Base-by-base conservation (phyloP, 2,329 filamentous ascomycete genomes). In the Dactylellina leptospora region DNA sequence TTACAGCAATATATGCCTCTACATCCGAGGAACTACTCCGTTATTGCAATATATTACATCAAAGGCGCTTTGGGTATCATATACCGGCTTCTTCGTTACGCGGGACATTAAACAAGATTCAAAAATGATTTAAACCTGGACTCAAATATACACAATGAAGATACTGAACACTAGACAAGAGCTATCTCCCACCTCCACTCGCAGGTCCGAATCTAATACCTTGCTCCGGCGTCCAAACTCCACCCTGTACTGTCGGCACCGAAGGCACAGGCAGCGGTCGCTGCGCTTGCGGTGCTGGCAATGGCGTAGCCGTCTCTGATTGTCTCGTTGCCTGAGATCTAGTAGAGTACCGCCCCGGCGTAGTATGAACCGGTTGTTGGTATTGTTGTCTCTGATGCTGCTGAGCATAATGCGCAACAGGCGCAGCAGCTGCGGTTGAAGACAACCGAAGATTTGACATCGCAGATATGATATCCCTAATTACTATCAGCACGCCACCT, bases 171-270 rank as follows among this genome's bases (percentile, higher is more conserved):
- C 16, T 44, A 28, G 27, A 47, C 45, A 30, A 4, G 20, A 36
- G 45, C 48, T 69, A 69, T 44, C 63, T 59, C 23, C 63, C 63
- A n/a, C 47, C 27, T 1, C 66, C 50, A 73, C 75, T 74, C 11
- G 80, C 76, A 2, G 81, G 84, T 0, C 86, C 86, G 79, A 96
- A 96, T 64, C 87, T 88, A 76, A 96, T 95, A 0, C 89, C 90
- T 83, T 91, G 88, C 1, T 89, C 88, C 0, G 92, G 91, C 61
- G 86, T 88, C 92, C 92, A 96, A 78, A 90, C 87, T 4, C 79
- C 85, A 81, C 76, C 84, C 79, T 73, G 82, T 76, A 79, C 75
- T 51, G 80, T 77, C 16, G 81, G 78, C 25, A 80, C 81, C 25
- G 81, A 78, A 72, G 80, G 78, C 53, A 80, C 78, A 44, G 63